Evolutionary conservation across 129 eudicot species (phyloP).

Genomic region (Oenanthe sinensis): DNA sequence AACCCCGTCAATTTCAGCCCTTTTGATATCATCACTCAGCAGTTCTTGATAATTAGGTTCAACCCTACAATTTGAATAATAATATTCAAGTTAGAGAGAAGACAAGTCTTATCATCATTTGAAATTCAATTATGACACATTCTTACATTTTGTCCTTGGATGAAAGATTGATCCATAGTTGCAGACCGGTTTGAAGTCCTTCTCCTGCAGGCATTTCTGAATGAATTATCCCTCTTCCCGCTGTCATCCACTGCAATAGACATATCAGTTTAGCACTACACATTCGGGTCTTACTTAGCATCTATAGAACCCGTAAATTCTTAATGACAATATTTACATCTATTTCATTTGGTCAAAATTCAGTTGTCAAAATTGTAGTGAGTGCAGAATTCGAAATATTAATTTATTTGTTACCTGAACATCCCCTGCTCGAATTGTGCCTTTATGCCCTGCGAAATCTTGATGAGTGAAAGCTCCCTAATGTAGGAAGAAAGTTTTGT

Average conservation of each 20-base stretch:
- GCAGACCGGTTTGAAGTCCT: constrained; percentile 73
- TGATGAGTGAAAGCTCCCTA: constrained; percentile 88
- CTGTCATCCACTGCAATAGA: constrained; percentile 87
- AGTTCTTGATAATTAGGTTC: constrained; percentile 90
- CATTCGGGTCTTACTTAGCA: background rate
- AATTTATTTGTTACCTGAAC: constrained; percentile 41
- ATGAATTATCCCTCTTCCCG: constrained; percentile 32
- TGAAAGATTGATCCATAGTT: constrained; percentile 89
- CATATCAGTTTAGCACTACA: background rate
- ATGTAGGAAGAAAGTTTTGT: background rate
- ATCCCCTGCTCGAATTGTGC: constrained; percentile 76
- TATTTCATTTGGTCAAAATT: background rate
- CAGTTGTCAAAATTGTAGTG: background rate
- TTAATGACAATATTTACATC: too few species aligned
- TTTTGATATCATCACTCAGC: constrained; percentile 47
- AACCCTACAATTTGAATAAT: constrained; percentile 38
- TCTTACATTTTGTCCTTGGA: constrained; percentile 85
- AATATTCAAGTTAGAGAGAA: background rate
- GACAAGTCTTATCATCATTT: background rate
- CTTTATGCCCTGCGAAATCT: constrained; percentile 91
- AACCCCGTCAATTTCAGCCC: constrained; percentile 59
- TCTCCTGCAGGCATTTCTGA: constrained; percentile 83
- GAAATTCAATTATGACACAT: background rate
- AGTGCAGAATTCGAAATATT: background rate
- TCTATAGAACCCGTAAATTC: too few species aligned